Evolutionary conservation across 306 rosid genomes (phyloP), one percentile per base, ranked within the genome.

Genomic region (Canavalia ensiformis): DNA sequence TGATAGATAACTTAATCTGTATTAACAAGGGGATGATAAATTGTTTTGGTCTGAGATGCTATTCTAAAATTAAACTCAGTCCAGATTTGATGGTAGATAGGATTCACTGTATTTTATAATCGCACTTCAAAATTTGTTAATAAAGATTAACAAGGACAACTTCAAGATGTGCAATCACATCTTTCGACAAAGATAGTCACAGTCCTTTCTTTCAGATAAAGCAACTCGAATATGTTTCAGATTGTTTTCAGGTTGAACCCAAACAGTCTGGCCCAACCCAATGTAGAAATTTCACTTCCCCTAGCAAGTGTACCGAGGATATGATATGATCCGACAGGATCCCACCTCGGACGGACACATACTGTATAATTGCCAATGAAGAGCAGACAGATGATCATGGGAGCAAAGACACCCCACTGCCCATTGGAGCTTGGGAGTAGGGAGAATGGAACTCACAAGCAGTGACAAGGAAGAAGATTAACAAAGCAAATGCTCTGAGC

Each of bases 11-110:
- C n/a, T 58, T 31, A n/a, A 41, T 51, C 31, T 30, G 28, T 33
- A 47, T 50, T 1, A 28, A 37, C 62, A 76, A 76, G 50, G 46
- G 72, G 34, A n/a, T 30, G 50, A 75, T 46, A 58, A 67, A 45
- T 7, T 18, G 41, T 25, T 57, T 74, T 58, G 5, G 37, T 42
- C 11, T 37, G 34, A 11, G 68, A 11, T 42, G 59, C 31, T 25
- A 35, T 51, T 41, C 78, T 30, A 13, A 70, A 31, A 60, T 49
- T 60, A 30, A 70, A 51, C 55, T 8, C 6, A 3, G 45, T 66
- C 54, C 67, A 62, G 30, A 68, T 42, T 31, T 30, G 30, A 35
- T n/a, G 46, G 41, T 54, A 54, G 29, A 62, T 8, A 50, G 12
- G 46, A 50, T 42, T 51, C 10, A 9, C 65, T 33, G 30, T 52